phyloP scores from a whole-genome alignment of 768 basidiomycete genomes.

The Dioszegia crocea region DNA sequence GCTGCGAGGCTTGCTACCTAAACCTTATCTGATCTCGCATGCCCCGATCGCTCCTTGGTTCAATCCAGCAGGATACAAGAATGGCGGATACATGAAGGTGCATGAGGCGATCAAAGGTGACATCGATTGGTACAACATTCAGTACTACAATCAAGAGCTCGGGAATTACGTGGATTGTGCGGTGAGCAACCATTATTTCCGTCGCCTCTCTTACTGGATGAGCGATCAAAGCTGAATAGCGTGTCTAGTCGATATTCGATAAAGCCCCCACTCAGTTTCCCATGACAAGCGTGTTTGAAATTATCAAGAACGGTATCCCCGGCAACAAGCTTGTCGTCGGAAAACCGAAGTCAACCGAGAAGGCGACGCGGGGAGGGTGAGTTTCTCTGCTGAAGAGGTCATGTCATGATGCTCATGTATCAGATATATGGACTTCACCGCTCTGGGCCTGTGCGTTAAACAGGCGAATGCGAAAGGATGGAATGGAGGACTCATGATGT shows the following conservation, averaged over 20 bases:
- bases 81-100: conserved; percentile 58
- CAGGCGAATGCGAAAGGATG: conserved; percentile 61
- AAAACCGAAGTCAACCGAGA: conserved; percentile 58
- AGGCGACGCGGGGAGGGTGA: conserved; percentile 19
- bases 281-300: conserved; percentile 57
- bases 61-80: conserved; percentile 14
- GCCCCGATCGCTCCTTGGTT: conserved; percentile 22
- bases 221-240: neutral
- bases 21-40: conserved; percentile 31
- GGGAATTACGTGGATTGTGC: conserved; percentile 13
- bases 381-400: neutral
- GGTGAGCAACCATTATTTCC: neutral
- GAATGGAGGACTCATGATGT: conserved; percentile 50
- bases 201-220: neutral
- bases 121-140: conserved; percentile 20
- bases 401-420: conserved; percentile 41
- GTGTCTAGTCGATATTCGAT: conserved; percentile 52
- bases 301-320: conserved; percentile 56
- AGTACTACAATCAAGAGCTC: conserved; percentile 35
- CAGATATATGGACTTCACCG: conserved; percentile 58
- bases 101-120: conserved; percentile 56
- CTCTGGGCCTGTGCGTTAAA: conserved; percentile 60
- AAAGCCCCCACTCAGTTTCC: conserved; percentile 50
- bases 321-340: conserved; percentile 66
- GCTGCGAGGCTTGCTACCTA: conserved; percentile 16